Percentiles rank a stretch among this genome's conserved stretches.
These are phyloP conservation scores for Fraxinus paxiana DNA, from an alignment of 305 asterid species.

Conservation along the genomic window DNA sequence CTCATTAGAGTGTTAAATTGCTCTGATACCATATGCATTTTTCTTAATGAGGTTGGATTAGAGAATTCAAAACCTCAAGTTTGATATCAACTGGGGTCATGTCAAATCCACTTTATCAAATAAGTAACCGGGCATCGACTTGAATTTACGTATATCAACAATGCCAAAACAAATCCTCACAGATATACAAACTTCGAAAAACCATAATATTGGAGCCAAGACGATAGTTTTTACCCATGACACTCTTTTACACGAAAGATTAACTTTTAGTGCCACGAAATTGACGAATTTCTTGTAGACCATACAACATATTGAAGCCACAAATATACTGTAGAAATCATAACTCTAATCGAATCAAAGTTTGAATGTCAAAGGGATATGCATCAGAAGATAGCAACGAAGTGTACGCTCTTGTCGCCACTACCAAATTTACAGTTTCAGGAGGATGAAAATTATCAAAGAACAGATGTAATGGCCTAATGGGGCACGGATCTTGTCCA, in stretches of 20 bases:
- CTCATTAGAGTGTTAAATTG: too few relatives aligned
- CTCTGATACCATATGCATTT: too few relatives aligned
- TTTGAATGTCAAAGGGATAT: conserved; percentile 8
- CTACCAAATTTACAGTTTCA: conserved; percentile 6
- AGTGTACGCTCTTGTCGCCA: neutral
- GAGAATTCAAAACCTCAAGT: too few relatives aligned
- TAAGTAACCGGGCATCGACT: too few relatives aligned
- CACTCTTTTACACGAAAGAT: neutral
- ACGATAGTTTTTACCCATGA: neutral
- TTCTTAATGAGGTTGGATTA: too few relatives aligned
- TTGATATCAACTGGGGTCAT: too few relatives aligned
- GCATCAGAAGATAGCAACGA: conserved; percentile 12
- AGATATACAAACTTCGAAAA: neutral
- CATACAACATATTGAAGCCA: neutral
- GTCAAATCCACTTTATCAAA: too few relatives aligned
- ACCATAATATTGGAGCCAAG: neutral
- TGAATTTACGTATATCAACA: too few relatives aligned
- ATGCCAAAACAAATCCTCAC: too few relatives aligned
- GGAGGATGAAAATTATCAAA: conserved; percentile 26
- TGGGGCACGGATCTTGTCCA: conserved; percentile 7
- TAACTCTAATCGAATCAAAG: neutral
- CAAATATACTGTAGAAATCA: neutral
- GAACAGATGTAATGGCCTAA: conserved; percentile 10
- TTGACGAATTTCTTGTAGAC: neutral
- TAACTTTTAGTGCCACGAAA: neutral